phyloP scores from a whole-genome alignment of 176 grass and related monocot species.

The Oryza coarctata region DNA sequence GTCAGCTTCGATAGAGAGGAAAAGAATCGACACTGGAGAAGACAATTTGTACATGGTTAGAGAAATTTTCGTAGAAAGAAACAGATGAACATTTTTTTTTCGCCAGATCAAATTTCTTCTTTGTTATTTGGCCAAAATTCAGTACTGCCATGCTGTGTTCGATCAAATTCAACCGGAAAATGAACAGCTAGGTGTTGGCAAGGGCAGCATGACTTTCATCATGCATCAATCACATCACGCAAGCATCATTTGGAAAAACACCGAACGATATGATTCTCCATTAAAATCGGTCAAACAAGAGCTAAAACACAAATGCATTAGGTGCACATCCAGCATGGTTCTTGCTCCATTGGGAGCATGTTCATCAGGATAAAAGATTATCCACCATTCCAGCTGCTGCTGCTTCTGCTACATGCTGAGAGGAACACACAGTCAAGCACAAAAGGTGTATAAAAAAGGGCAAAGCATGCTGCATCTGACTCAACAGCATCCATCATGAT shows the following conservation, averaged over 20 bases:
- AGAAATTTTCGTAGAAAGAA: conserved; percentile 28
- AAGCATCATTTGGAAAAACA: not conserved
- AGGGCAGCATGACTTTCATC: not conserved
- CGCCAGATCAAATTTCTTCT: not conserved
- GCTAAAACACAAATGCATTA: not conserved
- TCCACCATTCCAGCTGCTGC: no score
- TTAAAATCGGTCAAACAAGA: not conserved
- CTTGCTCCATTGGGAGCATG: not conserved
- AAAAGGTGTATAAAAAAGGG: not conserved
- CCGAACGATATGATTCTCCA: not conserved
- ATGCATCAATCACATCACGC: not conserved
- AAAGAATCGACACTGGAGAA: not conserved
- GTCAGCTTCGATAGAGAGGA: conserved; percentile 34
- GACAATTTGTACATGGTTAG: conserved; percentile 24
- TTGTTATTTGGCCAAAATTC: not conserved
- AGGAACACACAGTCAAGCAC: no score
- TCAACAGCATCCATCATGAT: no score
- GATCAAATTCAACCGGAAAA: not conserved
- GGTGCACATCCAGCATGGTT: not conserved
- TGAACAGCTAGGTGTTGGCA: not conserved
- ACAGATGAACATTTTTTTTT: not conserved
- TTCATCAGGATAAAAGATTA: not conserved
- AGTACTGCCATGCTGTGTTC: not conserved
- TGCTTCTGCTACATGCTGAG: no score
- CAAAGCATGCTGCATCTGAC: no score